phyloP scores from a whole-genome alignment of 148 eudicot genomes.

The Fagopyrum homotropicum region DNA sequence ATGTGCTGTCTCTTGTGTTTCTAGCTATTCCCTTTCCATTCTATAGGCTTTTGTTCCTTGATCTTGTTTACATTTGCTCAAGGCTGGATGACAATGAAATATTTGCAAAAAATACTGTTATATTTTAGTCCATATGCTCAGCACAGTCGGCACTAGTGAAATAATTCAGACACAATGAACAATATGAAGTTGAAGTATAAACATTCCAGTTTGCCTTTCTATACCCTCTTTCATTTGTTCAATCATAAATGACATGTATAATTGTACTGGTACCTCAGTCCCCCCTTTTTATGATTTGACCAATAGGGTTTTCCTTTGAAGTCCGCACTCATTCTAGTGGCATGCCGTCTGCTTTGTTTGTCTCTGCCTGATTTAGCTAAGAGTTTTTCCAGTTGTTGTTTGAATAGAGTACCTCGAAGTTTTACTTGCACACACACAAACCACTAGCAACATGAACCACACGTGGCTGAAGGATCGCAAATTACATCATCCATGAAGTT shows the following conservation, averaged over 20 bases:
- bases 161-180: not conserved
- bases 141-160: not conserved
- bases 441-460: not conserved
- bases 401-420: not conserved
- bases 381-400: not conserved
- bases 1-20: not conserved
- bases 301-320: not conserved
- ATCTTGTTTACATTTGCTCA: not conserved
- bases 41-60: not conserved
- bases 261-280: not conserved
- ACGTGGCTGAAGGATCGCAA: not conserved
- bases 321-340: not conserved
- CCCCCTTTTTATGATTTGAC: not conserved
- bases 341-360: not conserved
- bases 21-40: not conserved
- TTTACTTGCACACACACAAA: not conserved
- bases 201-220: not conserved
- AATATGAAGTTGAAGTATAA: not conserved
- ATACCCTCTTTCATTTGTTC: constrained; percentile 2
- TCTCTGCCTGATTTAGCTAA: not conserved
- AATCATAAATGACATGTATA: not conserved
- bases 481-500: not conserved
- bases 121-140: not conserved
- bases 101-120: not conserved
- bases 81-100: not conserved